These are phyloP conservation scores for Mycena alexandri DNA, from an alignment of 768 basidiomycete species.

Conservation along the genomic window DNA sequence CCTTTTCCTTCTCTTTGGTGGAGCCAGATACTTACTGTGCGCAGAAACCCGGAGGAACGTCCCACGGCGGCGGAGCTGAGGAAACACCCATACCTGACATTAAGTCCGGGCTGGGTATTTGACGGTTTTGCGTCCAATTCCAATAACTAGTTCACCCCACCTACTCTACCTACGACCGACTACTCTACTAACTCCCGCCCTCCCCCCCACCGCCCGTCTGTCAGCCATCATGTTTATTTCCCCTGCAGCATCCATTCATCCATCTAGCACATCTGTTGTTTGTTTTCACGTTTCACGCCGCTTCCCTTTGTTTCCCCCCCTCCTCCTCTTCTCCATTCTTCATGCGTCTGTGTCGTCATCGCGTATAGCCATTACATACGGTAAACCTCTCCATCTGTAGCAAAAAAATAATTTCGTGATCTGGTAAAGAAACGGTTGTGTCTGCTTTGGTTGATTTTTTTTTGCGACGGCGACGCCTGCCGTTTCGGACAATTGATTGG, in stretches of 20 bases:
- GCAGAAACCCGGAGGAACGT: constrained; percentile 86
- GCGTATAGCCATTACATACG: constrained; percentile 48
- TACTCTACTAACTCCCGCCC: constrained; percentile 34
- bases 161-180: constrained; percentile 30
- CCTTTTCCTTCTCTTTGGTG: constrained; percentile 14
- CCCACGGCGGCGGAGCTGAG: constrained; percentile 84
- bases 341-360: constrained; percentile 40
- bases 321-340: constrained; percentile 27
- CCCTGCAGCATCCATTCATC: constrained; percentile 17
- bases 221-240: constrained; percentile 22
- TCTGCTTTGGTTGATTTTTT: no score
- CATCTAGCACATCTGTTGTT: constrained; percentile 27
- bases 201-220: constrained; percentile 11
- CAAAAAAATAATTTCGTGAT: no score
- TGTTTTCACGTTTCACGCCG: constrained; percentile 20
- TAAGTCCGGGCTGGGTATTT: constrained; percentile 83
- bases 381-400: constrained; percentile 53
- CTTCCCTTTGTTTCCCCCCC: no score
- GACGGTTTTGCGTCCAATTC: constrained; percentile 61
- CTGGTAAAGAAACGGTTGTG: no score
- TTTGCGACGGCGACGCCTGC: no score
- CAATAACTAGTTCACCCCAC: constrained; percentile 50
- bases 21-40: constrained; percentile 29
- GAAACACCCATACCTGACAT: constrained; percentile 80
- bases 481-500: no score